These are phyloP conservation scores for Verticillium klebahnii DNA, from an alignment of 2,329 filamentous ascomycete species.

Conservation along the genomic window DNA sequence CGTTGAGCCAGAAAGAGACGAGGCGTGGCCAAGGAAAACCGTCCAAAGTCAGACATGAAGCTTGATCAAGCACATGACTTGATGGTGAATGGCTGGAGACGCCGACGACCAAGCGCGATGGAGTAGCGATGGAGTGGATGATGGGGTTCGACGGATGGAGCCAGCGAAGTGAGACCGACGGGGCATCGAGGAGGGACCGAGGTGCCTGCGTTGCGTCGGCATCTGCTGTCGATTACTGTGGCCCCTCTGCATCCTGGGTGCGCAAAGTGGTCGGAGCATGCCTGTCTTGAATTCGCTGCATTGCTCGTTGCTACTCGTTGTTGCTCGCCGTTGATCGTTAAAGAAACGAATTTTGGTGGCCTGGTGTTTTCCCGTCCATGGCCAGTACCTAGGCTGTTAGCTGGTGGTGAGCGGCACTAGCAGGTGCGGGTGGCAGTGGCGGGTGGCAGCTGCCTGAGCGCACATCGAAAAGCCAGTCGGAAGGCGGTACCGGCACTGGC, in stretches of 20 bases:
- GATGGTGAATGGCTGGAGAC: not conserved
- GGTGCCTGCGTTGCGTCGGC: not conserved
- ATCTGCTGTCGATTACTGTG: too few relatives aligned
- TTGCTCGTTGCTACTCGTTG: too few relatives aligned
- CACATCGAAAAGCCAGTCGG: not conserved
- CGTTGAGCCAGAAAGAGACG: not conserved
- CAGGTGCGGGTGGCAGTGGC: too few relatives aligned
- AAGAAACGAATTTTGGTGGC: too few relatives aligned
- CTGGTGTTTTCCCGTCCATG: too few relatives aligned
- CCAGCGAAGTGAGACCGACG: not conserved
- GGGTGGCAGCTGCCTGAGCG: not conserved
- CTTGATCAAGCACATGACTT: not conserved
- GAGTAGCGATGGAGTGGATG: not conserved
- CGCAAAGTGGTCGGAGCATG: too few relatives aligned
- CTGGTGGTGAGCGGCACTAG: too few relatives aligned
- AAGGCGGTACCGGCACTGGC: not conserved
- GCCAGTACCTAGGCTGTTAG: too few relatives aligned
- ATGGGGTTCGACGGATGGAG: not conserved
- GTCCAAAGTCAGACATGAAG: not conserved
- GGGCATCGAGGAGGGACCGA: not conserved
- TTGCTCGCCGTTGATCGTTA: too few relatives aligned
- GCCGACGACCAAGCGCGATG: not conserved
- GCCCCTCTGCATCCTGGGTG: too few relatives aligned
- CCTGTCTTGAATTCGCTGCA: too few relatives aligned
- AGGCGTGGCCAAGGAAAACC: not conserved